Conservation (phyloP, 1,284 basidiomycete genomes). For the Vanrija humicola region DNA sequence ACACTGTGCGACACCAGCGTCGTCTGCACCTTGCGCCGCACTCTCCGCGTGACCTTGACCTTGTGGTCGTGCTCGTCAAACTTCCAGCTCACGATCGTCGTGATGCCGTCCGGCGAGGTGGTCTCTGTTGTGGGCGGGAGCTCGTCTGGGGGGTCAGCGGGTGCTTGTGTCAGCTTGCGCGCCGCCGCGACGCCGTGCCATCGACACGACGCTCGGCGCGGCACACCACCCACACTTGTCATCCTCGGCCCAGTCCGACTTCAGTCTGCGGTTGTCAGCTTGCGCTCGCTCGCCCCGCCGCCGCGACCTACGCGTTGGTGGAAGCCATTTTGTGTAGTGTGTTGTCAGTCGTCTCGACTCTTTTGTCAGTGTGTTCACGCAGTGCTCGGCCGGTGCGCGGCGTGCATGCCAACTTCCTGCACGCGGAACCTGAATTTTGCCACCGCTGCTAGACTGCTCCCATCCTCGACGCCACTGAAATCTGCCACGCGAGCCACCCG, state of each 20-base stretch:
- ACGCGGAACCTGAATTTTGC: no score
- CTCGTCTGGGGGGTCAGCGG: conserved; percentile 15
- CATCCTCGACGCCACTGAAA: no score
- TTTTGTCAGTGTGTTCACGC: not conserved
- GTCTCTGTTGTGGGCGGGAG: conserved; percentile 55
- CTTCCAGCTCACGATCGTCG: conserved; percentile 76
- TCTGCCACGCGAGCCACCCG: not conserved
- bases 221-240: conserved; percentile 13
- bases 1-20: conserved; percentile 90
- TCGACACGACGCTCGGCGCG: not conserved
- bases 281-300: not conserved
- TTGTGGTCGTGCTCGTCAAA: conserved; percentile 91
- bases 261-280: conserved; percentile 8
- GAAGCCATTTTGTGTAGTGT: conserved; percentile 3
- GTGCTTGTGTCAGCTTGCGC: no score
- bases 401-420: no score
- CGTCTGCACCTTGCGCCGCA: conserved; percentile 82
- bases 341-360: not conserved
- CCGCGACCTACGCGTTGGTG: conserved; percentile 6
- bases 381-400: not conserved
- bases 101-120: conserved; percentile 82
- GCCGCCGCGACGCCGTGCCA: no score
- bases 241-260: conserved; percentile 20
- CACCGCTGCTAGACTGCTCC: no score
- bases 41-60: conserved; percentile 83